phyloP scores from a whole-genome alignment of 345 rosid species.

The Melastoma malabathricum region DNA sequence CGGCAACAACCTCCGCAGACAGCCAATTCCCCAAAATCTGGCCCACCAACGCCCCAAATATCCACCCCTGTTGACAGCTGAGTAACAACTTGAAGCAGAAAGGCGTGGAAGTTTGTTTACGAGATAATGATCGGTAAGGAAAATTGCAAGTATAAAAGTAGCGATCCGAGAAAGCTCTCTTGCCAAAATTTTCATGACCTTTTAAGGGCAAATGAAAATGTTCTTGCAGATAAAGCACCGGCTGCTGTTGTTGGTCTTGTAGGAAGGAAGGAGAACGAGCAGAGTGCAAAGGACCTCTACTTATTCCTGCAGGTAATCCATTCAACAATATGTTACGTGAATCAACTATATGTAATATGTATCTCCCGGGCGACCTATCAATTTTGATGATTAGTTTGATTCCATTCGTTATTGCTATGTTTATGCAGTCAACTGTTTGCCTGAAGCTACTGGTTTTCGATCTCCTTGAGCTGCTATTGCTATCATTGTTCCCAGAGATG shows the following conservation, averaged over 20 bases:
- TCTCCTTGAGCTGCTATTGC: too few relatives aligned
- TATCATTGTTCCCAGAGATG: too few relatives aligned
- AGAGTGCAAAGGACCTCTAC: constrained; percentile 81
- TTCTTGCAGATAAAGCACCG: constrained; percentile 80
- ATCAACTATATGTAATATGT: too few relatives aligned
- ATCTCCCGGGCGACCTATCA: too few relatives aligned
- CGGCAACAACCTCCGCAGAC: constrained; percentile 34
- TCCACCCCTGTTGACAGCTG: constrained; percentile 35
- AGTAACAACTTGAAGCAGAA: constrained; percentile 56
- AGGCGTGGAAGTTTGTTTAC: constrained; percentile 74
- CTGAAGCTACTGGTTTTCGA: too few relatives aligned
- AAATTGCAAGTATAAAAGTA: too few relatives aligned
- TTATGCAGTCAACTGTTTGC: too few relatives aligned
- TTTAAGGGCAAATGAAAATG: too few relatives aligned
- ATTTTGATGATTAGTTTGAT: too few relatives aligned
- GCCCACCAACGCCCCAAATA: constrained; percentile 22
- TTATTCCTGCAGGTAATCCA: constrained; percentile 93
- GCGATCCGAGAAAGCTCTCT: too few relatives aligned
- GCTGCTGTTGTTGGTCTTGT: constrained; percentile 66
- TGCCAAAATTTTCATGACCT: neutral
- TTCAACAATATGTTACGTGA: too few relatives aligned
- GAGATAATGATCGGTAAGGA: constrained; percentile 79
- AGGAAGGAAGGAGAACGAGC: constrained; percentile 88
- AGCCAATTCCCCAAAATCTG: constrained; percentile 15
- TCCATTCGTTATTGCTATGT: constrained; percentile 1